phyloP scores from a whole-genome alignment of 495 filamentous ascomycete genomes.

The Symbiotaphrina buchneri region DNA sequence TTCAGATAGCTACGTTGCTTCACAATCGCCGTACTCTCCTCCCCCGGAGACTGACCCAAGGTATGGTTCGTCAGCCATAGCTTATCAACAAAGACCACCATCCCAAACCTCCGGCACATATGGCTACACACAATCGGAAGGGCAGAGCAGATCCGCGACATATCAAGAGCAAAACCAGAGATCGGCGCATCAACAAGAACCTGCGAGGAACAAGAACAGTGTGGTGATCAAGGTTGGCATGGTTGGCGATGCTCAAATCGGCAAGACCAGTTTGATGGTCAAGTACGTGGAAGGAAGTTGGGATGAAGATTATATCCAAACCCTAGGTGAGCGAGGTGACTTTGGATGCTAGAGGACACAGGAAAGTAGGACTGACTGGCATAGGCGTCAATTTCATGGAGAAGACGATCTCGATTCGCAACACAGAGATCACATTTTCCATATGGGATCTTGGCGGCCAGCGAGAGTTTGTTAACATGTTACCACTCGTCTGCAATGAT shows the following conservation, averaged over 20 bases:
- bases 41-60: constrained; percentile 19
- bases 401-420: constrained; percentile 96
- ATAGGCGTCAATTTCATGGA: constrained; percentile 97
- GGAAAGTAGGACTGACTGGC: constrained; percentile 1
- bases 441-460: constrained; percentile 98
- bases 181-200: constrained; percentile 15
- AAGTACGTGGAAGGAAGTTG: constrained; percentile 98
- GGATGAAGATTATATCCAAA: constrained; percentile 99
- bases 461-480: constrained; percentile 98
- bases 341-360: constrained; percentile 6
- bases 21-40: constrained; percentile 18
- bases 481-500: constrained; percentile 95
- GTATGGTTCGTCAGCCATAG: constrained; percentile 18
- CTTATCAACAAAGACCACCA: constrained; percentile 11
- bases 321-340: constrained; percentile 37
- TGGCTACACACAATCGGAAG: constrained; percentile 12
- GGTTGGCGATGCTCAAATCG: constrained; percentile 98
- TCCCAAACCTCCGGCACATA: constrained; percentile 11
- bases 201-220: constrained; percentile 41
- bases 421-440: constrained; percentile 98
- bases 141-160: constrained; percentile 5
- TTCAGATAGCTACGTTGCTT: too few relatives aligned
- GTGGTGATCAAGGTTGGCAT: constrained; percentile 99
- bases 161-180: constrained; percentile 21
- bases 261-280: constrained; percentile 97